Percentiles rank a stretch among this genome's conserved stretches.
These are phyloP conservation scores for Elongisporangium undulatum DNA, from an alignment of 352 stramenopile species.

Conservation along the genomic window DNA sequence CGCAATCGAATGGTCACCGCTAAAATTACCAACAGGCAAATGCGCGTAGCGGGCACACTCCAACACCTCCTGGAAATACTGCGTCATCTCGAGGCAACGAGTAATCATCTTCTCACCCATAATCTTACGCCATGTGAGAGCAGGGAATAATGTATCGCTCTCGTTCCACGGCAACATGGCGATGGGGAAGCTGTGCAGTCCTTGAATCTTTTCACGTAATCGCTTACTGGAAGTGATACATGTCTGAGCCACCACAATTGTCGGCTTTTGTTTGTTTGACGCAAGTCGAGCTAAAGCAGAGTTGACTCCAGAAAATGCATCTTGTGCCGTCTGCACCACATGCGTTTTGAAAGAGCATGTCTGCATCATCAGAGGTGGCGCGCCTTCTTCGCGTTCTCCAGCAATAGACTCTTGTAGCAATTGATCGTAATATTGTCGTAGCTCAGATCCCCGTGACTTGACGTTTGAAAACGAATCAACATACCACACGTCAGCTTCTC, in stretches of 20 bases:
- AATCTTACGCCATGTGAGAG: conserved; percentile 93
- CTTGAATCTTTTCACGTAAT: conserved; percentile 78
- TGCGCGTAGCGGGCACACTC: conserved; percentile 86
- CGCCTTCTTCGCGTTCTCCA: conserved; percentile 21
- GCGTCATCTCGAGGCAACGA: conserved; percentile 75
- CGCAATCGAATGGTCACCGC: conserved; percentile 84
- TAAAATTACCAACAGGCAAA: conserved; percentile 95
- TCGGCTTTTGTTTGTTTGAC: conserved; percentile 82
- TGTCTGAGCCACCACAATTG: conserved; percentile 88
- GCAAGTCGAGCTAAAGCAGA: conserved; percentile 75
- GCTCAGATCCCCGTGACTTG: conserved; percentile 40
- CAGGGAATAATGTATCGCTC: conserved; percentile 77
- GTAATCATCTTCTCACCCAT: conserved; percentile 73
- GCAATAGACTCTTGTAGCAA: conserved; percentile 26
- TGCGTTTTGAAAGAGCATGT: conserved; percentile 52
- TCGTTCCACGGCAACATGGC: conserved; percentile 83
- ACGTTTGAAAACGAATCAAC: conserved; percentile 61
- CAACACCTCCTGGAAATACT: conserved; percentile 89
- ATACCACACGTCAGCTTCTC: conserved; percentile 59
- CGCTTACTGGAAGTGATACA: conserved; percentile 54
- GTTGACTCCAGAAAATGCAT: conserved; percentile 86
- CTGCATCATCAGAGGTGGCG: conserved; percentile 18
- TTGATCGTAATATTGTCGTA: conserved; percentile 53
- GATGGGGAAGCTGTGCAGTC: conserved; percentile 92
- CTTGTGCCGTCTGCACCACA: conserved; percentile 75